A percentile compares a stretch with the other conserved stretches of the same genome.
Conservation (phyloP, 2,329 filamentous ascomycete genomes). For the Fusarium denticulatum region DNA sequence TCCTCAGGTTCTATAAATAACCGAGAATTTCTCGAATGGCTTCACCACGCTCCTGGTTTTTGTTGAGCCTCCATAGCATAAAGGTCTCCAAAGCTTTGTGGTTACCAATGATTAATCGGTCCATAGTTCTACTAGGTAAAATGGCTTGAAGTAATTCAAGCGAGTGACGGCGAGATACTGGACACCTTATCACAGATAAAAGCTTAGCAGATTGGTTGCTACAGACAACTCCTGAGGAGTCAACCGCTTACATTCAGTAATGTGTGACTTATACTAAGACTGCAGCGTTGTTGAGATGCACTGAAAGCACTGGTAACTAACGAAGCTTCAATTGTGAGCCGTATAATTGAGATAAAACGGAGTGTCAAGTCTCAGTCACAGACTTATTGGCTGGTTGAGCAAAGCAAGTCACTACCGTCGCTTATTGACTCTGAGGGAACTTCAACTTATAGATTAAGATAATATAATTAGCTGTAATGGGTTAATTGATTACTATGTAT, state of each 20-base stretch:
- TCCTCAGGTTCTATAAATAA: background rate
- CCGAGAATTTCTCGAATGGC: background rate
- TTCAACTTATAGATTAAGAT: no score
- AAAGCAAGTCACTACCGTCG: no score
- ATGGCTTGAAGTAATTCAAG: background rate
- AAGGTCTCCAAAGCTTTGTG: no score
- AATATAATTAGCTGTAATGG: no score
- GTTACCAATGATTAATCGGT: background rate
- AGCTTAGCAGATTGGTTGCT: background rate
- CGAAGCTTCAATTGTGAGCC: no score
- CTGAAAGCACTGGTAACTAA: no score
- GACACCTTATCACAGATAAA: background rate
- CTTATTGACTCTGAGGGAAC: no score
- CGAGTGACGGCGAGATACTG: background rate
- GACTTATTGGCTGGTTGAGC: no score
- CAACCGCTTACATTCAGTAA: background rate
- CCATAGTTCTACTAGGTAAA: background rate
- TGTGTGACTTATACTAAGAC: no score
- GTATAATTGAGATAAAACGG: background rate
- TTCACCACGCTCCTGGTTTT: background rate
- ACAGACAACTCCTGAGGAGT: background rate
- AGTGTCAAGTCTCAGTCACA: background rate
- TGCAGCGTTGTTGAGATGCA: fast-evolving
- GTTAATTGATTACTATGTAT: no score
- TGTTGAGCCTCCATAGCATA: background rate